Percentiles rank a stretch among this genome's conserved stretches.
phyloP scores from a whole-genome alignment of 768 basidiomycete species.

The Amanita subjunquillea region DNA sequence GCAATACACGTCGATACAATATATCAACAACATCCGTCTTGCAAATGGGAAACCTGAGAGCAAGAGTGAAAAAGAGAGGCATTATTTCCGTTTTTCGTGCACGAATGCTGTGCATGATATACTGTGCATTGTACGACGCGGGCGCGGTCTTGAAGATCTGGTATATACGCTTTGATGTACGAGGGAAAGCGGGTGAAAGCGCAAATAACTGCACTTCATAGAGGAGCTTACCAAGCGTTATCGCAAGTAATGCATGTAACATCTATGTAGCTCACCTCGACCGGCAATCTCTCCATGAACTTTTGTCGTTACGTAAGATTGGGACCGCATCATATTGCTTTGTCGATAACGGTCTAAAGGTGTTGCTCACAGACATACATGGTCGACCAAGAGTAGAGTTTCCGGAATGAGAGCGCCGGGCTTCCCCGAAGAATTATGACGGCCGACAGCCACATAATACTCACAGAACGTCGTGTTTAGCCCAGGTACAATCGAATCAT shows the following conservation, averaged over 20 bases:
- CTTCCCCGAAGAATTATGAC: too few species aligned
- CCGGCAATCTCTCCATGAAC: conserved; percentile 2
- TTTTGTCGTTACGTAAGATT: background rate
- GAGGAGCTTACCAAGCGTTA: conserved; percentile 43
- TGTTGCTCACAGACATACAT: too few species aligned
- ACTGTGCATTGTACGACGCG: conserved; percentile 51
- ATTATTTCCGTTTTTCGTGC: conserved; percentile 10
- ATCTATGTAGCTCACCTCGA: background rate
- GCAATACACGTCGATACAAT: conserved; percentile 21
- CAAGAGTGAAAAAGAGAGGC: conserved; percentile 30
- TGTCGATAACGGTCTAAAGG: too few species aligned
- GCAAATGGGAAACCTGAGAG: conserved; percentile 55
- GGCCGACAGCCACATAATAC: too few species aligned
- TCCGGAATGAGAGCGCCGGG: too few species aligned
- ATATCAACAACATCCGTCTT: conserved; percentile 39
- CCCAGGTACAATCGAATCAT: too few species aligned
- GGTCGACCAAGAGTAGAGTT: too few species aligned
- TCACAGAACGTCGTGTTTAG: too few species aligned
- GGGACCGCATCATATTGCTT: too few species aligned
- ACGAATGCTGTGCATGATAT: conserved; percentile 34
- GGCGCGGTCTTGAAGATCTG: conserved; percentile 46
- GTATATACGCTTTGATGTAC: conserved; percentile 41
- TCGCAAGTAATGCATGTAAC: background rate
- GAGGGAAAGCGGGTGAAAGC: conserved; percentile 53
- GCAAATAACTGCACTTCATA: conserved; percentile 71